These are phyloP conservation scores for Dichotomocladium elegans DNA, from an alignment of 371 early-diverging fungal species.

Conservation along the genomic window DNA sequence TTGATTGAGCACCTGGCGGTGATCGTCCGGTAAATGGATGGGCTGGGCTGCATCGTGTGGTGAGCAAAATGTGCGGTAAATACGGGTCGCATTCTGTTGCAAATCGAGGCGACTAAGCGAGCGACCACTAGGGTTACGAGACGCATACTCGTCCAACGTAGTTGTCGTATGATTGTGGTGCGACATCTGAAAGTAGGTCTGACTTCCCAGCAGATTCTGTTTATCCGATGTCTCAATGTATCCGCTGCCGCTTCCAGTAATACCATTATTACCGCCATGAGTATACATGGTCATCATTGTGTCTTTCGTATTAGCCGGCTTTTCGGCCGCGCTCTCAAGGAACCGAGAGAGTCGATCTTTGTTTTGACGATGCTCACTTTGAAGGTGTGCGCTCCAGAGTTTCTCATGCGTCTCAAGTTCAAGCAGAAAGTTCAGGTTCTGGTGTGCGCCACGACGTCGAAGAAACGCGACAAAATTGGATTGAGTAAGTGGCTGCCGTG, in stretches of 20 bases:
- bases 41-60: constrained; percentile 35
- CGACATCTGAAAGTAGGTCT: constrained; percentile 8
- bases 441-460: constrained; percentile 29
- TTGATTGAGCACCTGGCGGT: constrained; percentile 37
- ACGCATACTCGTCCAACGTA: constrained; percentile 20
- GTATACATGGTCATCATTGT: constrained; percentile 6
- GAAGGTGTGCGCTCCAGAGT: constrained; percentile 39
- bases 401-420: constrained; percentile 46
- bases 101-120: constrained; percentile 32
- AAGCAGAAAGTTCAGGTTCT: constrained; percentile 40
- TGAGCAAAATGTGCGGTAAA: constrained; percentile 42
- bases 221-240: constrained; percentile 28
- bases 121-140: constrained; percentile 21
- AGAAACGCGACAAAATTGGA: constrained; percentile 38
- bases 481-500: constrained; percentile 36
- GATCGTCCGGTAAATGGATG: constrained; percentile 43
- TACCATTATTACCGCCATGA: neutral
- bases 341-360: constrained; percentile 24
- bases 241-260: neutral
- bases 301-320: constrained; percentile 10
- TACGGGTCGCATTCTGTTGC: constrained; percentile 39
- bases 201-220: constrained; percentile 18
- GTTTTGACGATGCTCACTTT: constrained; percentile 25
- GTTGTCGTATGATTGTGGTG: neutral
- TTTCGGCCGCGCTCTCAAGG: constrained; percentile 9